phyloP scores from a whole-genome alignment of 2,329 filamentous ascomycete genomes.

The Dactylellina drechsleri region DNA sequence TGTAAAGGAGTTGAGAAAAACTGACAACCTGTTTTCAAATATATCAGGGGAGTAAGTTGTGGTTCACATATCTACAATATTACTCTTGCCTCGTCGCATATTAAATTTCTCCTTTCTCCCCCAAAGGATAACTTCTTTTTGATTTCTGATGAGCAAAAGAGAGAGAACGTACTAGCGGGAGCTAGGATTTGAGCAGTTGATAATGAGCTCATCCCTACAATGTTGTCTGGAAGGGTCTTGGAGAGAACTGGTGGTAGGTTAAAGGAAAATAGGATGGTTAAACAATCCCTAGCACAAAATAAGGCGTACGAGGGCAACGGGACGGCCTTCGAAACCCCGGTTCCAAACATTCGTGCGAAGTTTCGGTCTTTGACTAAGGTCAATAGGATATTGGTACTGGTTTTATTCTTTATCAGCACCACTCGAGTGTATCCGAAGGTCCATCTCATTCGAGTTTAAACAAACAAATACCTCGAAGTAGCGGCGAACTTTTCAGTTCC shows the following conservation, averaged over 20 bases:
- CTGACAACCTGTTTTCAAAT: slow-evolving; percentile 64
- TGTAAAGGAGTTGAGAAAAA: slow-evolving; percentile 84
- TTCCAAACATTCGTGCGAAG: slow-evolving; percentile 84
- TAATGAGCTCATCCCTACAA: slow-evolving; percentile 62
- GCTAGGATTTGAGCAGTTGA: slow-evolving; percentile 81
- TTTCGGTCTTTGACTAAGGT: slow-evolving; percentile 90
- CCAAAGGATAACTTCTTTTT: no score
- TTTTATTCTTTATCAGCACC: no score
- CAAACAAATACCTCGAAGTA: slow-evolving; percentile 68
- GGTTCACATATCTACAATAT: neutral
- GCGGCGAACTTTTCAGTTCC: slow-evolving; percentile 83
- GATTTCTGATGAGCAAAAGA: neutral
- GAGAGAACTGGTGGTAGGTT: slow-evolving; percentile 85
- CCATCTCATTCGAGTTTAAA: no score
- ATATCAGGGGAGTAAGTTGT: neutral
- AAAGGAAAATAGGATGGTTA: slow-evolving; percentile 92
- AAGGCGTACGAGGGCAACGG: slow-evolving; percentile 74
- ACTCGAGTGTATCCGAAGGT: no score
- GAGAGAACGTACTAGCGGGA: slow-evolving; percentile 72
- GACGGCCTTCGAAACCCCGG: slow-evolving; percentile 69
- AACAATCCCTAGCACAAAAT: slow-evolving; percentile 82
- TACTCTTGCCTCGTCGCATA: neutral
- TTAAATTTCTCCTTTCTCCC: no score
- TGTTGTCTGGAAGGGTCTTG: slow-evolving; percentile 69
- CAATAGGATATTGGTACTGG: slow-evolving; percentile 79